Conservation (phyloP, 768 basidiomycete genomes). For the Terana coerulea region DNA sequence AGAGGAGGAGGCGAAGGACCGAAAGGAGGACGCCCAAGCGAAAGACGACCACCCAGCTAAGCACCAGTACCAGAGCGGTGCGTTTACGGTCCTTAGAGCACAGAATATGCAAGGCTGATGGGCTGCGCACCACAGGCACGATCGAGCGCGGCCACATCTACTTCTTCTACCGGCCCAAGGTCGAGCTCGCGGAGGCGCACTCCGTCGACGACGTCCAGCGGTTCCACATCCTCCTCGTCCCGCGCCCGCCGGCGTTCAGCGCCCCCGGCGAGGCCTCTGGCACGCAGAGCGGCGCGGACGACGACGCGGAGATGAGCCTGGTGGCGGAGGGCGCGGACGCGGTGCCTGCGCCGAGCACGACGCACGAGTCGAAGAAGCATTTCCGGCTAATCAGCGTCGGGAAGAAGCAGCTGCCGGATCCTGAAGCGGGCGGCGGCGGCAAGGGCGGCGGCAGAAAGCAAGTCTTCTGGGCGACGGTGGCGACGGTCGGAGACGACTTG, state of each 20-base stretch:
- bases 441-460: constrained; percentile 36
- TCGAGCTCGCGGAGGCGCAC: constrained; percentile 47
- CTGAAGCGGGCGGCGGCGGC: constrained; percentile 27
- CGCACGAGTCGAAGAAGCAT: constrained; percentile 34
- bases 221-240: constrained; percentile 58
- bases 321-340: constrained; percentile 45
- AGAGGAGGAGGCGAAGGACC: constrained; percentile 10
- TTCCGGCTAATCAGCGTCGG: constrained; percentile 52
- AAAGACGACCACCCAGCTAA: constrained; percentile 13
- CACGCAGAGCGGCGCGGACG: constrained; percentile 22
- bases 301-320: constrained; percentile 39
- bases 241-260: constrained; percentile 45
- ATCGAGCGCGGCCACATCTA: constrained; percentile 61
- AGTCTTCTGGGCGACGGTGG: constrained; percentile 51
- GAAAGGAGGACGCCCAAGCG: not conserved
- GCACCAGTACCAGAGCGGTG: constrained; percentile 21
- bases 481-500: constrained; percentile 49
- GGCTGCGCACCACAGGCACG: constrained; percentile 35
- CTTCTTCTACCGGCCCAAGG: constrained; percentile 61
- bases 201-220: constrained; percentile 55
- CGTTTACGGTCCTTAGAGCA: not conserved
- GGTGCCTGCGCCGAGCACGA: constrained; percentile 37
- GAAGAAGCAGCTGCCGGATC: constrained; percentile 55
- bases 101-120: not conserved
- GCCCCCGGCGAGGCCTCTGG: constrained; percentile 6